These are phyloP conservation scores for Macrophomina tecta DNA, from an alignment of 2,329 filamentous ascomycete species.

Conservation along the genomic window DNA sequence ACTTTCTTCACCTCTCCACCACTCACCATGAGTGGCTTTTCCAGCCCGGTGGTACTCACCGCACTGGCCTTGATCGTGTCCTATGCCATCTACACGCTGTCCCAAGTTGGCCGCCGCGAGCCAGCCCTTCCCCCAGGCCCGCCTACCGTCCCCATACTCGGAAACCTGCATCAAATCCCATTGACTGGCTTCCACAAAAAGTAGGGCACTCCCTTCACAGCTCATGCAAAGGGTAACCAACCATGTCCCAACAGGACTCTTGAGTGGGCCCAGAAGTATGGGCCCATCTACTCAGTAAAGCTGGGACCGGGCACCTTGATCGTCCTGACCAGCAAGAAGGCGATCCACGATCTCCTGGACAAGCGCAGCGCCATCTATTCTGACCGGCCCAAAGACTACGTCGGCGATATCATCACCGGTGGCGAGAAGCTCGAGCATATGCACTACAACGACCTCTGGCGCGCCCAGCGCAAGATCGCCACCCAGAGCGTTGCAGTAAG, in stretches of 20 bases:
- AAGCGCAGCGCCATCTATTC: conserved; percentile 53
- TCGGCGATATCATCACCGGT: conserved; percentile 49
- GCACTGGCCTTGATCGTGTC: not conserved
- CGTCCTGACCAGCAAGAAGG: conserved; percentile 48
- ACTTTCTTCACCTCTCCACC: not conserved
- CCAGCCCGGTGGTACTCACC: not conserved
- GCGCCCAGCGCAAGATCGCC: conserved; percentile 35
- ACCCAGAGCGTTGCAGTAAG: conserved; percentile 30
- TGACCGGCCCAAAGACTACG: conserved; percentile 50
- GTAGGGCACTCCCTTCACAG: conserved; percentile 10
- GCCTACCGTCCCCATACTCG: conserved; percentile 1
- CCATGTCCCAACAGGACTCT: conserved; percentile 39
- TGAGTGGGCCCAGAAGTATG: conserved; percentile 52
- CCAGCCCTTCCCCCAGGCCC: conserved; percentile 1
- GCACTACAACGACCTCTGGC: conserved; percentile 33
- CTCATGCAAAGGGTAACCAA: too few relatives aligned
- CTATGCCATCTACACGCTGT: not conserved
- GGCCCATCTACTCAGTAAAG: conserved; percentile 51
- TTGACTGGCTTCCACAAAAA: conserved; percentile 29
- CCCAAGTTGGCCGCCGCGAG: conserved; percentile 6
- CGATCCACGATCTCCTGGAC: conserved; percentile 55
- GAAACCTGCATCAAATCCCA: conserved; percentile 25
- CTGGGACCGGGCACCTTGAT: conserved; percentile 49
- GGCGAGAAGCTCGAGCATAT: conserved; percentile 50
- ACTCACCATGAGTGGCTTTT: not conserved